Conservation (phyloP, 306 rosid species). For the Pterocarpus santalinus region DNA sequence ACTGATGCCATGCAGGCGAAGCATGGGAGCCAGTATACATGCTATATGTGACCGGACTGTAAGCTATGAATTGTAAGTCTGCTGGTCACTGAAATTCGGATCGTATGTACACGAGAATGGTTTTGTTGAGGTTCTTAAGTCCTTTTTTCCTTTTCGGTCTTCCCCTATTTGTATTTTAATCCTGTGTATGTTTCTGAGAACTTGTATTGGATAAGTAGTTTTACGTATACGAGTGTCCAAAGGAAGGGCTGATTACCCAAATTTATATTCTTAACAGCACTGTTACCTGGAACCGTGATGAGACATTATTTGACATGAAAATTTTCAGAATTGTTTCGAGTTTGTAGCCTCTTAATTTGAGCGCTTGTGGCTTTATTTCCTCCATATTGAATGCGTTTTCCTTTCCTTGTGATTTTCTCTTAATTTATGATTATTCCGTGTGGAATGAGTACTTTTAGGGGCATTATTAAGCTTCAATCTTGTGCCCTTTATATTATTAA, state of each 20-base stretch:
- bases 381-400: neutral
- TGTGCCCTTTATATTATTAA: neutral
- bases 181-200: constrained; percentile 40
- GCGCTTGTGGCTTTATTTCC: neutral
- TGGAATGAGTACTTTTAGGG: neutral
- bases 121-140: constrained; percentile 39
- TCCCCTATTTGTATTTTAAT: constrained; percentile 20
- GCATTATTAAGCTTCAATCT: neutral
- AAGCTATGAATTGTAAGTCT: constrained; percentile 13
- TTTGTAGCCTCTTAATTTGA: constrained; percentile 12
- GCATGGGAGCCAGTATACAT: constrained; percentile 1
- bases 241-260: constrained; percentile 39
- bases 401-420: neutral
- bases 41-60: constrained; percentile 31
- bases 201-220: constrained; percentile 34
- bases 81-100: constrained; percentile 11
- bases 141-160: neutral
- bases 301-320: neutral
- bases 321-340: neutral
- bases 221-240: constrained; percentile 28
- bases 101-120: constrained; percentile 35
- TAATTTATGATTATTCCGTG: constrained; percentile 12
- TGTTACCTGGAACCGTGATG: constrained; percentile 26
- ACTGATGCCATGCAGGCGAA: constrained; percentile 41
- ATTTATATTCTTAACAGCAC: constrained; percentile 17